Evolutionary conservation across 805 yeast species (phyloP).

Genomic region (Grigorovia transvaalensis): DNA sequence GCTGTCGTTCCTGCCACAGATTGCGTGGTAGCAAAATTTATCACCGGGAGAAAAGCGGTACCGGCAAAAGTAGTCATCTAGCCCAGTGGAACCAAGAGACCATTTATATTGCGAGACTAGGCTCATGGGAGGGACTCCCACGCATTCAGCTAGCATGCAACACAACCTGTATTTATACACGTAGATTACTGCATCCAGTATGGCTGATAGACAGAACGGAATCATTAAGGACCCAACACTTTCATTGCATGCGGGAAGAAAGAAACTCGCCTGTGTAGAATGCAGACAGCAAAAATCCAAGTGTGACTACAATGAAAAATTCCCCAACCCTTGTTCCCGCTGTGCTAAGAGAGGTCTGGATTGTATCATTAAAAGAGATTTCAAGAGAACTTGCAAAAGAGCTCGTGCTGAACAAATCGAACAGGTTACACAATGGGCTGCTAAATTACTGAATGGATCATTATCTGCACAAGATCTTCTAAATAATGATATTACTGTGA

Average conservation of each 20-base stretch:
- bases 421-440: conserved; percentile 54
- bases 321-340: conserved; percentile 74
- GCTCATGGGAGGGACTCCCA: no score
- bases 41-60: neutral
- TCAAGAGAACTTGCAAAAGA: conserved; percentile 81
- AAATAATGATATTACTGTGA: no score
- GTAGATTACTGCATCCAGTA: neutral
- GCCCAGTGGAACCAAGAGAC: neutral
- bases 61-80: neutral
- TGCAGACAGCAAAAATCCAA: conserved; percentile 91
- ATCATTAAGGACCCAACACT: neutral
- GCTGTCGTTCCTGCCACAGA: neutral
- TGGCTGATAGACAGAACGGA: neutral
- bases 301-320: conserved; percentile 72
- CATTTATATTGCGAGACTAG: neutral
- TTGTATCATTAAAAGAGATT: conserved; percentile 73
- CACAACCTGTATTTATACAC: neutral
- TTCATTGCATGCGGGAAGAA: neutral
- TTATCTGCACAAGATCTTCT: neutral
- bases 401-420: conserved; percentile 78
- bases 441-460: conserved; percentile 32
- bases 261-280: conserved; percentile 81
- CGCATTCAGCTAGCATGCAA: no score
- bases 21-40: neutral
- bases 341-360: conserved; percentile 59